phyloP scores from a whole-genome alignment of 768 basidiomycete genomes.

The Amanita pseudoporphyria region DNA sequence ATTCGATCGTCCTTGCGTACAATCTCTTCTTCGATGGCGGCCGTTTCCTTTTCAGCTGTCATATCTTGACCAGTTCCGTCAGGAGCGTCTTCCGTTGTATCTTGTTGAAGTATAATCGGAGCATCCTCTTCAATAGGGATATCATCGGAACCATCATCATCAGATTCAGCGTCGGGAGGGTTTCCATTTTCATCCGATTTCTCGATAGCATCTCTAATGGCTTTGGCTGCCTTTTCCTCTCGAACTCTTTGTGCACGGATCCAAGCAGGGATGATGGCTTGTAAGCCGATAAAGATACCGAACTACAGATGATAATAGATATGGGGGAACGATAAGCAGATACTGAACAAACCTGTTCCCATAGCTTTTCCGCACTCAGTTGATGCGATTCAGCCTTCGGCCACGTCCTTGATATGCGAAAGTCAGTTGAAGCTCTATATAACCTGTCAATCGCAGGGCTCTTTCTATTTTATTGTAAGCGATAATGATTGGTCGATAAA shows the following conservation, averaged over 20 bases:
- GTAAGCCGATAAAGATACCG: not conserved
- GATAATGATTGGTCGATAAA: constrained; percentile 4
- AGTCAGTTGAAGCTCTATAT: constrained; percentile 49
- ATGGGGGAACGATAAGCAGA: constrained; percentile 11
- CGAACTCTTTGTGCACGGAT: not conserved
- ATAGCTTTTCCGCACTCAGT: constrained; percentile 35
- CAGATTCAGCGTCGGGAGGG: not conserved
- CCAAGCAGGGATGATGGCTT: not conserved
- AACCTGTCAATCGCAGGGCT: constrained; percentile 43
- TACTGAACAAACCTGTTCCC: constrained; percentile 47
- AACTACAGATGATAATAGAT: constrained; percentile 26
- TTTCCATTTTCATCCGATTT: not conserved
- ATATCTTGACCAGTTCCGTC: not conserved
- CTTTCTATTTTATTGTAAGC: constrained; percentile 22
- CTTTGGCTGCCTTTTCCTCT: not conserved
- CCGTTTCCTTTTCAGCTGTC: constrained; percentile 25
- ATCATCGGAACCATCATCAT: not conserved
- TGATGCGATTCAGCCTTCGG: constrained; percentile 18
- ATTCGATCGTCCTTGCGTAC: constrained; percentile 34
- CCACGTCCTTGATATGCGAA: constrained; percentile 33
- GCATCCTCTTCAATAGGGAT: not conserved
- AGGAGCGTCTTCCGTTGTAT: not conserved
- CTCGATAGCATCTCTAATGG: not conserved
- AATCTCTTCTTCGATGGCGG: constrained; percentile 26
- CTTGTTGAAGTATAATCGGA: not conserved